These are phyloP conservation scores for Calocybe gambosa DNA, from an alignment of 1,284 basidiomycete genomes.

Conservation along the genomic window DNA sequence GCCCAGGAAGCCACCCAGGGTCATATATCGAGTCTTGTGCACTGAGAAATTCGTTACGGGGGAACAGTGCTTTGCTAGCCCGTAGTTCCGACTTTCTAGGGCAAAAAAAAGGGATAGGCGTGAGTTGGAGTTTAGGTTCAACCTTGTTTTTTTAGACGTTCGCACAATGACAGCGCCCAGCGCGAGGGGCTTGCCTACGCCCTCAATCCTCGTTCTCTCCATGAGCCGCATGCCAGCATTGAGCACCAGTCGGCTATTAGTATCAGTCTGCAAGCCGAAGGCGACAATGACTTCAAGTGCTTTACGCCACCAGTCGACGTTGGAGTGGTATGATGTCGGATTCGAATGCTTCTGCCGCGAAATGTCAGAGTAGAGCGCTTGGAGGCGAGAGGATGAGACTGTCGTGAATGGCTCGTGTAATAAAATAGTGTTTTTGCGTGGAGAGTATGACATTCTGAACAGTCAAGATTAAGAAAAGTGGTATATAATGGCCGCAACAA, in stretches of 20 bases:
- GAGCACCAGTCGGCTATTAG: slow-evolving; percentile 51
- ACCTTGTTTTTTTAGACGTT: slow-evolving; percentile 1
- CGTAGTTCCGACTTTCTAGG: slow-evolving; percentile 60
- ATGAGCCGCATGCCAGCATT: slow-evolving; percentile 54
- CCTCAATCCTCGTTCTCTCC: slow-evolving; percentile 57
- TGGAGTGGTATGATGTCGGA: slow-evolving; percentile 74
- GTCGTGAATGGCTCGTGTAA: slow-evolving; percentile 44
- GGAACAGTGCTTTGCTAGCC: slow-evolving; percentile 32
- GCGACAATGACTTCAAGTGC: slow-evolving; percentile 60
- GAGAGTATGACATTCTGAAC: slow-evolving; percentile 7
- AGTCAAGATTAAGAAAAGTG: not conserved
- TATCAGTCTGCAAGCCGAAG: slow-evolving; percentile 48
- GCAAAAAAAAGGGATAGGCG: slow-evolving; percentile 13
- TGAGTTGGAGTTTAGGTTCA: slow-evolving; percentile 16
- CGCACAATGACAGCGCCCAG: slow-evolving; percentile 79
- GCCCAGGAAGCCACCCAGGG: slow-evolving; percentile 58
- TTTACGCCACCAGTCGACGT: slow-evolving; percentile 82
- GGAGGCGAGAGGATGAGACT: slow-evolving; percentile 57
- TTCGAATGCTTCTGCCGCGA: slow-evolving; percentile 81
- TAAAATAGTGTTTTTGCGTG: slow-evolving; percentile 13
- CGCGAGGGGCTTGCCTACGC: slow-evolving; percentile 76
- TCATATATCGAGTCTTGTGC: slow-evolving; percentile 62
- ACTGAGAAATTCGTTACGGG: slow-evolving; percentile 52
- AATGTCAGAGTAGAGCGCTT: slow-evolving; percentile 86
- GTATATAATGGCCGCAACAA: no score